These are phyloP conservation scores for Blastobotrys persicus DNA, from an alignment of 1,139 yeast genomes.

Conservation along the genomic window DNA sequence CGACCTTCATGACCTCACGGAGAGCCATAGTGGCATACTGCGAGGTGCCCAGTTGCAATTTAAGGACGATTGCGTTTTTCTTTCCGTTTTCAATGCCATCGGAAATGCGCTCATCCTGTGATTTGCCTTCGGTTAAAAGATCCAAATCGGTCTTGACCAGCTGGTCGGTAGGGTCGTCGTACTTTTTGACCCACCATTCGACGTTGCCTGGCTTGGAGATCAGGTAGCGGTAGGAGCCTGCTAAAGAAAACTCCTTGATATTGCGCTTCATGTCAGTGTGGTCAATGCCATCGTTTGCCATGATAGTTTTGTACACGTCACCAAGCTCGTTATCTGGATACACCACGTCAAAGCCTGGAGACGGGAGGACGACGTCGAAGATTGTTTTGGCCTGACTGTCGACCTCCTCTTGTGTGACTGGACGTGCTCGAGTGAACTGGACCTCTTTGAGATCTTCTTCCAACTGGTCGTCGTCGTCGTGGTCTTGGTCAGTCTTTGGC, in stretches of 20 bases:
- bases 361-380: constrained; percentile 83
- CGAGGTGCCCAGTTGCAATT: constrained; percentile 77
- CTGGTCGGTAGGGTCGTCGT: constrained; percentile 62
- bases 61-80: constrained; percentile 69
- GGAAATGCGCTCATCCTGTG: constrained; percentile 31
- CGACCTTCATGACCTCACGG: constrained; percentile 84
- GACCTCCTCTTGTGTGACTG: constrained; percentile 72
- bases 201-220: constrained; percentile 64
- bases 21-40: constrained; percentile 98
- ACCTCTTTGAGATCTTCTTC: constrained; percentile 63
- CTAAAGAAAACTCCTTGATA: constrained; percentile 82
- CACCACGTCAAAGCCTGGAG: constrained; percentile 87
- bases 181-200: constrained; percentile 62
- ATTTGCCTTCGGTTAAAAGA: constrained; percentile 42
- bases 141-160: constrained; percentile 83
- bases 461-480: constrained; percentile 44
- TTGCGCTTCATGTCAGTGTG: constrained; percentile 82
- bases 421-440: constrained; percentile 59
- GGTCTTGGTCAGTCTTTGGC: no score
- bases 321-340: constrained; percentile 74
- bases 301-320: constrained; percentile 64
- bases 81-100: constrained; percentile 44
- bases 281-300: constrained; percentile 80
- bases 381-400: constrained; percentile 59
- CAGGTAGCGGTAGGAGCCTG: constrained; percentile 86